Base-by-base conservation (phyloP, 2,329 filamentous ascomycete species). In the Bipolaris sorokiniana region DNA sequence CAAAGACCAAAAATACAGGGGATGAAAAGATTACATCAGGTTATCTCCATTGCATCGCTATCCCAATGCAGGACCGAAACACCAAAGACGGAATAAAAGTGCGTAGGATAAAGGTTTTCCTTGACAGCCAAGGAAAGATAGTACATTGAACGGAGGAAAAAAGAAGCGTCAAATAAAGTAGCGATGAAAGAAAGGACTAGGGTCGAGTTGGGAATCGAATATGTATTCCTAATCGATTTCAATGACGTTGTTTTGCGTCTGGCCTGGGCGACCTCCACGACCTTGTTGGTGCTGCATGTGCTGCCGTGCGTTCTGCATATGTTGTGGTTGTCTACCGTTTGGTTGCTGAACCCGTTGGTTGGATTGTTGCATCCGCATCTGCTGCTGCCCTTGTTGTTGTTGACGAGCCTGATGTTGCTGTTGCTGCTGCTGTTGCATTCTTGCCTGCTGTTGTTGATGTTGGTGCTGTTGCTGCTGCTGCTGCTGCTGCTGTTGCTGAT, bases 161-260 rank as follows among this genome's bases (percentile, higher is more conserved):
- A 23, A 36, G 10, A 31, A n/a, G 44, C 28, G 33, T 26, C 20
- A 28, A 38, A 38, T 18, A 22, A 38, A 34, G 22, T 15, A 16
- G 2, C 13, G 22, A 13, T 3, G 5, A 11, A 7, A 26, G 28
- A 15, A 28, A 9, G 20, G 22, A 26, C 34, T 7, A 15, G 7
- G 9, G 6, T 5, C 15, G 15, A 31, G 16, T 18, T 5, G 7
- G 22, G 13, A 38, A 42, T 26, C 22, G 40, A 10, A 13, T 31
- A 42, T 26, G 22, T 10, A 26, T 16, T 15, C 45, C 44, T 58
- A 70, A 44, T 70, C 68, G 45, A 70, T 66, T 45, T 67, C 65
- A 48, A 71, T 71, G 23, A 69, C 51, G 16, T 71, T 61, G 23
- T 59, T 48, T 40, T 60, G 44, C 7, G 34, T 50, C 23, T 60